A percentile compares a stretch with the other conserved stretches of the same genome.
These are phyloP conservation scores for Pholiota adiposa DNA, from an alignment of 1,284 basidiomycete genomes.

Conservation along the genomic window DNA sequence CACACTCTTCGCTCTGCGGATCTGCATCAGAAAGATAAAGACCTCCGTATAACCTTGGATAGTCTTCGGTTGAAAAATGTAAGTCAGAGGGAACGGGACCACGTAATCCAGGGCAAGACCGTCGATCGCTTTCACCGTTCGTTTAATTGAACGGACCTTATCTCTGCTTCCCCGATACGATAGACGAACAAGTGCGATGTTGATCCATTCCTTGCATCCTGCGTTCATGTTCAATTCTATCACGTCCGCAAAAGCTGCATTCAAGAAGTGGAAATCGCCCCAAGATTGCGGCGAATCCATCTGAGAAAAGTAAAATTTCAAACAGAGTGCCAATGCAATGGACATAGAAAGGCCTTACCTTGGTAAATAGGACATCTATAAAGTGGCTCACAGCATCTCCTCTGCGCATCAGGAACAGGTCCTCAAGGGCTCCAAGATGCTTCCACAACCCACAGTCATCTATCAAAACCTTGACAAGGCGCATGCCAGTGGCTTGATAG, in stretches of 20 bases:
- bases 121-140: constrained; percentile 66
- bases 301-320: constrained; percentile 38
- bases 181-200: constrained; percentile 74
- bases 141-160: constrained; percentile 42
- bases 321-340: no score
- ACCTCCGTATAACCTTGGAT: constrained; percentile 70
- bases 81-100: constrained; percentile 81
- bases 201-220: constrained; percentile 59
- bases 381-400: constrained; percentile 79
- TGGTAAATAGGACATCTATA: constrained; percentile 69
- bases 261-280: constrained; percentile 86
- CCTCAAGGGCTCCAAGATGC: constrained; percentile 76
- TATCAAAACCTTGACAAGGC: constrained; percentile 61
- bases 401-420: constrained; percentile 72
- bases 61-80: constrained; percentile 69
- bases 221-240: constrained; percentile 54
- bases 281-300: constrained; percentile 74
- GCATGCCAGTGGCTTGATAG: constrained; percentile 58
- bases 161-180: constrained; percentile 59
- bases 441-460: constrained; percentile 73
- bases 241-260: constrained; percentile 74
- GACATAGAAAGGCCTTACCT: constrained; percentile 48
- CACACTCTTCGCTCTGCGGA: constrained; percentile 72
- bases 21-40: constrained; percentile 79
- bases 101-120: constrained; percentile 76